Percentiles rank a stretch among this genome's conserved stretches.
These are phyloP conservation scores for Potentilla sterilis DNA, from an alignment of 306 rosid genomes.

Conservation along the genomic window DNA sequence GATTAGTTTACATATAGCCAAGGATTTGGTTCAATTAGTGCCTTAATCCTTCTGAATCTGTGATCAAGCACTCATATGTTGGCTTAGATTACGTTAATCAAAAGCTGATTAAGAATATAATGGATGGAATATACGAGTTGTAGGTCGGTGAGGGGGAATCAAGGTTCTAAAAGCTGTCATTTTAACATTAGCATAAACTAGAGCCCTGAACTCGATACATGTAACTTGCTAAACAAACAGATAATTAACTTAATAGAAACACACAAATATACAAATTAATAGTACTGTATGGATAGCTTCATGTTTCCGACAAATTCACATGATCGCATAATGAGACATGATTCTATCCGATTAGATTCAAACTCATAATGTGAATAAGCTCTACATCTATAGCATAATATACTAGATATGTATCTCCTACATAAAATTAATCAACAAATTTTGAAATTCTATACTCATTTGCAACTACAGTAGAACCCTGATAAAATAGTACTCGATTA, in stretches of 20 bases:
- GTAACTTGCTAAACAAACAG: background rate
- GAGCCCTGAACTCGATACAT: background rate
- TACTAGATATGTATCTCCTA: no score
- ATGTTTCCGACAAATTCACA: background rate
- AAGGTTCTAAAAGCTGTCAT: background rate
- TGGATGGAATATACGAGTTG: background rate
- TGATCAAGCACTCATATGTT: slow-evolving; percentile 12
- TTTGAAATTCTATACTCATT: no score
- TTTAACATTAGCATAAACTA: background rate
- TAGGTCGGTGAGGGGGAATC: slow-evolving; percentile 9
- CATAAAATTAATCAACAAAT: background rate
- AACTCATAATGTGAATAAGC: background rate
- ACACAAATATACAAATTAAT: background rate
- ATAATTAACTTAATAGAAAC: background rate
- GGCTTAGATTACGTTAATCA: background rate
- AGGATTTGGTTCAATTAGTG: background rate
- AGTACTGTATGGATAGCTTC: background rate
- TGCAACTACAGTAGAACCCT: no score
- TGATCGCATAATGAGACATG: background rate
- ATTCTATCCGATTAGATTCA: background rate
- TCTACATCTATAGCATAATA: no score
- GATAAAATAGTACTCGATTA: no score
- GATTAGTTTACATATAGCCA: background rate
- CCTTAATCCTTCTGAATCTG: background rate
- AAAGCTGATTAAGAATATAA: background rate